phyloP scores from a whole-genome alignment of 192 early-diverging fungal genomes.

The Rhizophagus sp. region DNA sequence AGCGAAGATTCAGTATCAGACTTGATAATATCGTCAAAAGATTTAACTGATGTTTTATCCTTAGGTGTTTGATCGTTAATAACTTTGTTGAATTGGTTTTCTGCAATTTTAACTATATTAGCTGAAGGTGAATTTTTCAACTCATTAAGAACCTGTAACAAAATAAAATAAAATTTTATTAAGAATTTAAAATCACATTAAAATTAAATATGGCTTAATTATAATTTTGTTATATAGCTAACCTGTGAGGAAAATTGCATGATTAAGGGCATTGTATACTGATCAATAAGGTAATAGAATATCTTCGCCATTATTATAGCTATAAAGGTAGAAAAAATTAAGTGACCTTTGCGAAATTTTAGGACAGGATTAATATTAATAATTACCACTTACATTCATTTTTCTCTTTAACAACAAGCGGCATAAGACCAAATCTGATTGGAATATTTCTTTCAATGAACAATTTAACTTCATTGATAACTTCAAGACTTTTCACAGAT shows the following conservation, averaged over 20 bases:
- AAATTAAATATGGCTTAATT: background rate
- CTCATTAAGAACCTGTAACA: conserved; percentile 6
- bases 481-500: conserved; percentile 47
- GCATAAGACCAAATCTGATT: conserved; percentile 85
- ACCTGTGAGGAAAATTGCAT: conserved; percentile 45
- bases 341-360: background rate
- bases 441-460: conserved; percentile 73
- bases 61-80: background rate
- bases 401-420: conserved; percentile 53
- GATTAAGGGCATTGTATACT: conserved; percentile 32
- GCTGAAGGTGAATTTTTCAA: background rate
- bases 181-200: background rate
- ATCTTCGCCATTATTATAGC: conserved; percentile 44
- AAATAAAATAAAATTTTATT: background rate
- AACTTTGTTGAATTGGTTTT: background rate
- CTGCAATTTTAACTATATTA: background rate
- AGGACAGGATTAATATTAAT: background rate
- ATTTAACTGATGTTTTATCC: background rate
- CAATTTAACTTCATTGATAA: conserved; percentile 59
- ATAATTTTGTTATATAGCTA: background rate
- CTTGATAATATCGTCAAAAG: conserved; percentile 13
- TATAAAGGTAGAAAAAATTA: conserved; percentile 23
- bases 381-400: conserved; percentile 39
- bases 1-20: background rate
- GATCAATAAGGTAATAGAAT: conserved; percentile 38